Evolutionary conservation across 257 asterid species (phyloP).

Genomic region (Gentiana dahurica): DNA sequence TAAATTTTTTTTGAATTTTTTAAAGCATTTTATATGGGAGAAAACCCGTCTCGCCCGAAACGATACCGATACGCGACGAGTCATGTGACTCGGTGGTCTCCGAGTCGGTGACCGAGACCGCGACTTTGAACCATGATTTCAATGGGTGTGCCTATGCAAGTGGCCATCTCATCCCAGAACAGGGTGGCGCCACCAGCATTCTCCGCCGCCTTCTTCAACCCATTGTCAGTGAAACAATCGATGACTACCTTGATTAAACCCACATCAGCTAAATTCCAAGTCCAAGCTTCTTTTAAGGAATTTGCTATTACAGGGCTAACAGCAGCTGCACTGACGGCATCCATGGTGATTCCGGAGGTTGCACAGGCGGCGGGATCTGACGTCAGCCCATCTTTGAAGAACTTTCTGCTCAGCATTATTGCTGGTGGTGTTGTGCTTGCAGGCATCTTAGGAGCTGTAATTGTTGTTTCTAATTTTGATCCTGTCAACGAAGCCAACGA

Average conservation of each 20-base stretch:
- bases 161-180: conserved; percentile 14
- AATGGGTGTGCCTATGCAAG: conserved; percentile 31
- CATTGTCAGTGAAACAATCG: conserved; percentile 17
- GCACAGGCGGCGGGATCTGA: conserved; percentile 32
- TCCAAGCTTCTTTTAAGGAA: conserved; percentile 35
- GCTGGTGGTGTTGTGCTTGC: conserved; percentile 38
- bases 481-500: conserved; percentile 19
- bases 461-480: conserved; percentile 45
- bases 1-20: too few relatives aligned
- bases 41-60: too few relatives aligned
- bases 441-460: conserved; percentile 27
- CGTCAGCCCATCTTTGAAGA: conserved; percentile 38
- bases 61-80: too few relatives aligned
- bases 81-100: too few relatives aligned
- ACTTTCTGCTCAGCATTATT: conserved; percentile 44
- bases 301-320: conserved; percentile 26
- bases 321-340: conserved; percentile 27
- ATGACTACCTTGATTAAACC: conserved; percentile 8
- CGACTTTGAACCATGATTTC: too few relatives aligned
- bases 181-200: conserved; percentile 9
- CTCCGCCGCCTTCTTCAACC: conserved; percentile 24
- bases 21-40: too few relatives aligned
- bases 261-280: conserved; percentile 7
- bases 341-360: conserved; percentile 37
- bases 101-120: too few relatives aligned